Evolutionary conservation across 345 rosid genomes (phyloP).

Genomic region (Syzygium aqueum): DNA sequence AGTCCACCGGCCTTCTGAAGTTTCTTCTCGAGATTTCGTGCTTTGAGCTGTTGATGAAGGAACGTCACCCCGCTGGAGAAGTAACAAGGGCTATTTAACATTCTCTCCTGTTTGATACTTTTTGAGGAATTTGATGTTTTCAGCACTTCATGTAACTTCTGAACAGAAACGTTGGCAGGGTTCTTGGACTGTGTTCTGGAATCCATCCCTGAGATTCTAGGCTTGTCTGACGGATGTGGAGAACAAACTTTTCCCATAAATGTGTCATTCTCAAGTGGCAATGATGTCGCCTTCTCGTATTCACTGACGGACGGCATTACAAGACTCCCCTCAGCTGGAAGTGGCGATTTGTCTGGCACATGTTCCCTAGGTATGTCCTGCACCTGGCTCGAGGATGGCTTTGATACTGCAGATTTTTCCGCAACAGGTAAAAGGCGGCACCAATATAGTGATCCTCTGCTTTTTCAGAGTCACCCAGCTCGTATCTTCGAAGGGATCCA

Average conservation of each 20-base stretch:
- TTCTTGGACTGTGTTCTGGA: neutral
- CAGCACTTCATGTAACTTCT: neutral
- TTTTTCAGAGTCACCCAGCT: slow-evolving; percentile 9
- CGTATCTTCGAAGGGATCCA: neutral
- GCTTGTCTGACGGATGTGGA: neutral
- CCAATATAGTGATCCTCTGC: slow-evolving; percentile 10
- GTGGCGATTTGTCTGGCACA: neutral
- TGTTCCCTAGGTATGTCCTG: neutral
- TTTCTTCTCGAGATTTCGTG: slow-evolving; percentile 61
- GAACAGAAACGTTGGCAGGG: neutral
- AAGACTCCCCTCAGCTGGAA: neutral
- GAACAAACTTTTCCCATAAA: neutral
- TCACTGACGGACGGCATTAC: neutral
- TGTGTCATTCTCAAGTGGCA: neutral
- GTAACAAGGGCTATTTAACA: slow-evolving; percentile 18
- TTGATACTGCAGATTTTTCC: neutral
- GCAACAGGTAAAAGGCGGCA: slow-evolving; percentile 3
- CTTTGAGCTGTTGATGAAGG: slow-evolving; percentile 52
- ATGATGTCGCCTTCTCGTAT: neutral
- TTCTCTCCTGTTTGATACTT: slow-evolving; percentile 22
- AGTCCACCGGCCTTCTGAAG: slow-evolving; percentile 74
- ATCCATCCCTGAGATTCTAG: neutral
- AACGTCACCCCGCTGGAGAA: slow-evolving; percentile 24
- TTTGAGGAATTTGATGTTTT: slow-evolving; percentile 20
- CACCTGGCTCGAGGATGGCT: neutral